Evolutionary conservation across 2,329 filamentous ascomycete genomes (phyloP).

Genomic region (Clonostachys chloroleuca): DNA sequence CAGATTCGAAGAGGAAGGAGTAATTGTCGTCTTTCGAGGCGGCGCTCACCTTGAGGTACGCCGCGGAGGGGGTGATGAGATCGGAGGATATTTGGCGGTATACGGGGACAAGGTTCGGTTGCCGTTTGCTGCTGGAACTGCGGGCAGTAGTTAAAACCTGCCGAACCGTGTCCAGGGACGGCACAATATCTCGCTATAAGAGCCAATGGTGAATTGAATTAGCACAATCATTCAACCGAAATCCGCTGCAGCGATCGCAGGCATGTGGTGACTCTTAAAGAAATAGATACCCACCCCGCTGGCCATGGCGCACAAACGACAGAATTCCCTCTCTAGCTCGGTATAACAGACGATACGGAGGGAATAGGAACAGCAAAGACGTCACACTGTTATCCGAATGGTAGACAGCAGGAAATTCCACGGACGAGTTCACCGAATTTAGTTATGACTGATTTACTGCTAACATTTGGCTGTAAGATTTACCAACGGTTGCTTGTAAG

Average conservation of each 20-base stretch:
- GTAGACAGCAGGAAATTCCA: too few relatives aligned
- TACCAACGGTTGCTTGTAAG: too few relatives aligned
- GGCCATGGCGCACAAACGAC: too few relatives aligned
- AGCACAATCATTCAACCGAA: background rate
- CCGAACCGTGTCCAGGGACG: conserved; percentile 40
- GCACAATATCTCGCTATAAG: conserved; percentile 31
- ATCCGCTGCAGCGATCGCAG: background rate
- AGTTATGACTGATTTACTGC: too few relatives aligned
- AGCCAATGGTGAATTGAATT: background rate
- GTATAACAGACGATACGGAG: too few relatives aligned
- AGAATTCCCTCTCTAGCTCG: too few relatives aligned
- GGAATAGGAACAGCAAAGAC: too few relatives aligned
- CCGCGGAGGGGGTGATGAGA: conserved; percentile 88
- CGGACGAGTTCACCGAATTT: too few relatives aligned
- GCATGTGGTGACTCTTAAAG: background rate
- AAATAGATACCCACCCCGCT: too few relatives aligned
- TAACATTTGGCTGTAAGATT: too few relatives aligned
- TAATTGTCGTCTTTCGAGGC: conserved; percentile 45
- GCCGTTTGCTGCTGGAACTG: conserved; percentile 11
- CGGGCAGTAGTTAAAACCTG: conserved; percentile 24
- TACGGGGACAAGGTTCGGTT: conserved; percentile 73
- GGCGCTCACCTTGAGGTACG: conserved; percentile 86
- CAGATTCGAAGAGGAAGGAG: conserved; percentile 95
- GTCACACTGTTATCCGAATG: too few relatives aligned
- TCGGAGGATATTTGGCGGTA: conserved; percentile 86